These are phyloP conservation scores for Sherardia arvensis DNA, from an alignment of 257 asterid species.

Conservation along the genomic window DNA sequence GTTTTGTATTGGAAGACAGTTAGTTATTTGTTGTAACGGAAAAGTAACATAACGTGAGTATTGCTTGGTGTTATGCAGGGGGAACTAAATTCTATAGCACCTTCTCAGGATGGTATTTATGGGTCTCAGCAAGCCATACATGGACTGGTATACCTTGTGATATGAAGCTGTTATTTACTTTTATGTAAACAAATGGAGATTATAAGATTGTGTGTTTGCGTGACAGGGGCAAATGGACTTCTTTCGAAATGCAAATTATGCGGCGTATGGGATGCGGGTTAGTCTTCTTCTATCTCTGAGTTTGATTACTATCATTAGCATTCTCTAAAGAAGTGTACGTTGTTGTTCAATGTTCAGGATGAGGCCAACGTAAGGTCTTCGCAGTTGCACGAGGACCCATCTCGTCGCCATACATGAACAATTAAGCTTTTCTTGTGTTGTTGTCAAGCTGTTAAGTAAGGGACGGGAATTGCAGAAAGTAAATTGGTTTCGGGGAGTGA, in stretches of 20 bases:
- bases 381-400: conserved; percentile 72
- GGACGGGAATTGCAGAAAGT: background rate
- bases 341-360: too few species aligned
- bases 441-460: background rate
- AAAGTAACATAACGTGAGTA: background rate
- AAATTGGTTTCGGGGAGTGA: too few species aligned
- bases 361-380: conserved; percentile 71
- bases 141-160: conserved; percentile 53
- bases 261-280: conserved; percentile 86
- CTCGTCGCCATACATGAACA: conserved; percentile 68
- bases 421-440: background rate
- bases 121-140: conserved; percentile 68
- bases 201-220: conserved; percentile 1
- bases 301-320: too few species aligned
- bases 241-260: conserved; percentile 61
- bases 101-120: conserved; percentile 71
- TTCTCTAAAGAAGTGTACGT: too few species aligned
- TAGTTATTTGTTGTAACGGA: background rate
- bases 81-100: conserved; percentile 82
- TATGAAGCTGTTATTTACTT: conserved; percentile 8
- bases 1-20: background rate
- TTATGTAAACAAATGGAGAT: background rate
- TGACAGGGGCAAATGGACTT: conserved; percentile 93
- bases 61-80: conserved; percentile 46
- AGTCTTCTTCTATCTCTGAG: too few species aligned